These are phyloP conservation scores for Russula compacta DNA, from an alignment of 768 basidiomycete species.

Conservation along the genomic window DNA sequence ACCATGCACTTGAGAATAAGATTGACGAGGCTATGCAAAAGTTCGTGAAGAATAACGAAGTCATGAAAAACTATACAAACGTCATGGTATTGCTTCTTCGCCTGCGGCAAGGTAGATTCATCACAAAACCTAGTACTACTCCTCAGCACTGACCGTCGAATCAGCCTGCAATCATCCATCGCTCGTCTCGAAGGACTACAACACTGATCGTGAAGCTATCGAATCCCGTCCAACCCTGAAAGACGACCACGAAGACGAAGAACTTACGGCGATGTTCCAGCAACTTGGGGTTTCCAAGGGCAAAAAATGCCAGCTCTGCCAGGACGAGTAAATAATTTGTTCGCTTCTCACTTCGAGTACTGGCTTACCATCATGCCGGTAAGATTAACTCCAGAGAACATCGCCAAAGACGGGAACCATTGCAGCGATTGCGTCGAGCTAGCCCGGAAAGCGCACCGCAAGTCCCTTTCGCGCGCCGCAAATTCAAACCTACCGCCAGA, in stretches of 20 bases:
- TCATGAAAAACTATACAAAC: conserved; percentile 54
- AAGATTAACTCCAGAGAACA: conserved; percentile 34
- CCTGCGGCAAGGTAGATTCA: conserved; percentile 71
- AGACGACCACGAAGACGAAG: conserved; percentile 49
- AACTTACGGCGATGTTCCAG: conserved; percentile 65
- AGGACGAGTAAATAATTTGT: conserved; percentile 43
- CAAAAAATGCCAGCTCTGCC: conserved; percentile 75
- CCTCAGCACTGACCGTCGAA: not conserved
- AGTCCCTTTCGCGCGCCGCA: conserved; percentile 23
- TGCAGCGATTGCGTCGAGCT: conserved; percentile 55
- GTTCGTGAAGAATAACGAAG: conserved; percentile 43
- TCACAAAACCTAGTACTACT: not conserved
- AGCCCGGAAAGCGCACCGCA: conserved; percentile 38
- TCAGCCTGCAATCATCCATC: conserved; percentile 86
- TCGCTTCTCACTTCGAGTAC: not conserved
- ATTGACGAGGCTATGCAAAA: conserved; percentile 51
- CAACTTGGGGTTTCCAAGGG: conserved; percentile 50
- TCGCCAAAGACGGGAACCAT: conserved; percentile 36
- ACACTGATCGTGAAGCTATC: conserved; percentile 65
- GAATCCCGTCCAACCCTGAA: conserved; percentile 51
- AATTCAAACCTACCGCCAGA: conserved; percentile 46
- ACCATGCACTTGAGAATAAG: conserved; percentile 57
- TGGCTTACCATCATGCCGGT: not conserved
- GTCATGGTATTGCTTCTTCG: conserved; percentile 68
- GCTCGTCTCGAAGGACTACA: conserved; percentile 70